These are phyloP conservation scores for Trichoderma sp. DNA, from an alignment of 2,329 filamentous ascomycete genomes.

Conservation along the genomic window DNA sequence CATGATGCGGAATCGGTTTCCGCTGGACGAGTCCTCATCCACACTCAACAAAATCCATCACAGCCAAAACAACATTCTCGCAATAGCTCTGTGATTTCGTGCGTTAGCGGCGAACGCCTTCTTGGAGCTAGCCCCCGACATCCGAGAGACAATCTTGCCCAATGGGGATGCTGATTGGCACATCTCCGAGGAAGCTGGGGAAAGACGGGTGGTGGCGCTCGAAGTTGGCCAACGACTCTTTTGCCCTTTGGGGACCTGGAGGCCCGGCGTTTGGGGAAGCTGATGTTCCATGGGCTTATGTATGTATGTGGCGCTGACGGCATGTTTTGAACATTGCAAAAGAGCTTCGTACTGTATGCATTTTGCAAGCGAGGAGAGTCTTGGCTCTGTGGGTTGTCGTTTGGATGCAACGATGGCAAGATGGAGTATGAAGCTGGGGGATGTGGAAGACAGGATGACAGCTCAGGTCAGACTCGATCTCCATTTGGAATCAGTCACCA, in stretches of 20 bases:
- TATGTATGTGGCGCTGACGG: constrained; percentile 2
- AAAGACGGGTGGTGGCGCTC: constrained; percentile 13
- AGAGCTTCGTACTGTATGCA: constrained; percentile 1
- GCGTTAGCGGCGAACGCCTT: constrained; percentile 19
- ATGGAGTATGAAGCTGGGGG: neutral
- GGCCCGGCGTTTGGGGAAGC: neutral
- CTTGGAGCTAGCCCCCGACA: neutral
- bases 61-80: neutral
- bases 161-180: constrained; percentile 13
- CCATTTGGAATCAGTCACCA: neutral
- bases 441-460: neutral
- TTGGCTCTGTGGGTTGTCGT: neutral
- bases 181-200: constrained; percentile 25
- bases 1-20: neutral
- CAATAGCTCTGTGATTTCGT: constrained; percentile 1
- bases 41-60: neutral
- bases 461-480: neutral
- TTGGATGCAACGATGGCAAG: neutral
- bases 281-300: neutral
- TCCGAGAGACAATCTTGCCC: constrained; percentile 2
- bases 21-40: neutral
- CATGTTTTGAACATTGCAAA: constrained; percentile 15
- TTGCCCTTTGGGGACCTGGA: neutral
- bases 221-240: neutral
- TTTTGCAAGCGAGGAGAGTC: neutral